Evolutionary conservation across 2,329 filamentous ascomycete genomes (phyloP).

Genomic region (Lasiodiplodia gonubiensis): DNA sequence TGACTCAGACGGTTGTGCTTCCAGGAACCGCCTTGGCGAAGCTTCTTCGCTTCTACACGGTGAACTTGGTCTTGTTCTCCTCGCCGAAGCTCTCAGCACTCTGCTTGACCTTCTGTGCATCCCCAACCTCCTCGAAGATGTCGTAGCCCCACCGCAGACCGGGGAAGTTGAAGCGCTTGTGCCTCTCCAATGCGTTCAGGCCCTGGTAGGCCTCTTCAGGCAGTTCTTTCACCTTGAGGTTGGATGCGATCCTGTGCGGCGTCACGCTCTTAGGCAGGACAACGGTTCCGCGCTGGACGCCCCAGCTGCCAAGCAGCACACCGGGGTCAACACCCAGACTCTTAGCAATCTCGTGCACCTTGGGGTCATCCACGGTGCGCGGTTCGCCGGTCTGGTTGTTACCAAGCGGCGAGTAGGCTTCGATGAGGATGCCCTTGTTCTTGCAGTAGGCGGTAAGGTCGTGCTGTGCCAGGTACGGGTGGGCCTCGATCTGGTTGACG

Average conservation of each 20-base stretch:
- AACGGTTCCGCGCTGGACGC: conserved; percentile 78
- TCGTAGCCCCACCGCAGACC: conserved; percentile 30
- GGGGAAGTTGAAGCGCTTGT: conserved; percentile 39
- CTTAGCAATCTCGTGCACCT: conserved; percentile 68
- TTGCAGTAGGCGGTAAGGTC: conserved; percentile 63
- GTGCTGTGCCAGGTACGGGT: conserved; percentile 69
- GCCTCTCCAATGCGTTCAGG: conserved; percentile 45
- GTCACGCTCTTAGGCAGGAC: conserved; percentile 74
- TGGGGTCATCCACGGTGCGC: conserved; percentile 72
- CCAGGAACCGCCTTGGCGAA: background rate
- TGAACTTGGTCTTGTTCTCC: conserved; percentile 46
- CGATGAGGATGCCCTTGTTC: conserved; percentile 54
- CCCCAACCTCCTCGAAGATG: conserved; percentile 36
- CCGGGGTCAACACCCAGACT: conserved; percentile 75
- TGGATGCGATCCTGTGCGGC: conserved; percentile 38
- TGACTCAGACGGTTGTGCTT: background rate
- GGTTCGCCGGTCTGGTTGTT: conserved; percentile 64
- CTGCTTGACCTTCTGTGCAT: conserved; percentile 32
- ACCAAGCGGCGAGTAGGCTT: conserved; percentile 59
- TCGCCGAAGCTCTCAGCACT: conserved; percentile 43
- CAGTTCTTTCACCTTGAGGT: conserved; percentile 42
- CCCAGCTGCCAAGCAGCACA: conserved; percentile 85
- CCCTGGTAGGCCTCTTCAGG: conserved; percentile 38
- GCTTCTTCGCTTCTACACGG: conserved; percentile 2
- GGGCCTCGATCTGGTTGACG: conserved; percentile 73